phyloP scores from a whole-genome alignment of 495 filamentous ascomycete genomes.

The Terfezia boudieri region DNA sequence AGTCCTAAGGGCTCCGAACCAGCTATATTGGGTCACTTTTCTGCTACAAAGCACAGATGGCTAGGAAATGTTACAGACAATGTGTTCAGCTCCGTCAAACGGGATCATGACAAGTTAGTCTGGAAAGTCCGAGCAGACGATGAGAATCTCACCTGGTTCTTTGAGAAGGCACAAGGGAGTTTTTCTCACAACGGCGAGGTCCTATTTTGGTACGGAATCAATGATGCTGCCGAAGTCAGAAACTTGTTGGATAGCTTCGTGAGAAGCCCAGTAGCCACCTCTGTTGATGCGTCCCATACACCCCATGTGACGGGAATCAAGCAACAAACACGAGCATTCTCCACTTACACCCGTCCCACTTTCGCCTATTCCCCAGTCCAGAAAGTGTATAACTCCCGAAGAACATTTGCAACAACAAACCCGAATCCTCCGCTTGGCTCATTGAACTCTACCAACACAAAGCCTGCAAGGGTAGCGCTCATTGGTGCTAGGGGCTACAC shows the following conservation, averaged over 20 bases:
- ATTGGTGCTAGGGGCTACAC: slow-evolving; percentile 95
- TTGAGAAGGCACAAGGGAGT: slow-evolving; percentile 88
- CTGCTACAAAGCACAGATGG: slow-evolving; percentile 90
- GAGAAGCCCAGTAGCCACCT: slow-evolving; percentile 12
- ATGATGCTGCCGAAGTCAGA: slow-evolving; percentile 63
- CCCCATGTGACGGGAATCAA: slow-evolving; percentile 19
- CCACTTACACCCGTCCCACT: slow-evolving; percentile 27
- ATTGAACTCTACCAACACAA: slow-evolving; percentile 66
- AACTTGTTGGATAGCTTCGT: slow-evolving; percentile 75
- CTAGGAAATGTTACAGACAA: slow-evolving; percentile 94
- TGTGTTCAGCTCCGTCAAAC: slow-evolving; percentile 78
- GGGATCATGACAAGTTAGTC: slow-evolving; percentile 72
- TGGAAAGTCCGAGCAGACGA: slow-evolving; percentile 97
- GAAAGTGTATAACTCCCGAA: slow-evolving; percentile 19
- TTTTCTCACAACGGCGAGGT: slow-evolving; percentile 63
- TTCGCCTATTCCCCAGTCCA: slow-evolving; percentile 1
- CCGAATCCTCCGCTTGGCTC: slow-evolving; percentile 92
- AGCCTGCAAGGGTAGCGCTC: slow-evolving; percentile 64
- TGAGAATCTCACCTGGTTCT: slow-evolving; percentile 97
- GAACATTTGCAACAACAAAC: slow-evolving; percentile 58
- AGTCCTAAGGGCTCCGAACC: slow-evolving; percentile 34
- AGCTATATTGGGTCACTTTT: slow-evolving; percentile 77
- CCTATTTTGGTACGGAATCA: slow-evolving; percentile 92
- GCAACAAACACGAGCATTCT: slow-evolving; percentile 45
- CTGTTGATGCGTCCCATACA: slow-evolving; percentile 3